Percentiles rank a stretch among this genome's conserved stretches.
phyloP scores from a whole-genome alignment of 1,284 basidiomycete genomes.

The Cryptococcus wingfieldii region DNA sequence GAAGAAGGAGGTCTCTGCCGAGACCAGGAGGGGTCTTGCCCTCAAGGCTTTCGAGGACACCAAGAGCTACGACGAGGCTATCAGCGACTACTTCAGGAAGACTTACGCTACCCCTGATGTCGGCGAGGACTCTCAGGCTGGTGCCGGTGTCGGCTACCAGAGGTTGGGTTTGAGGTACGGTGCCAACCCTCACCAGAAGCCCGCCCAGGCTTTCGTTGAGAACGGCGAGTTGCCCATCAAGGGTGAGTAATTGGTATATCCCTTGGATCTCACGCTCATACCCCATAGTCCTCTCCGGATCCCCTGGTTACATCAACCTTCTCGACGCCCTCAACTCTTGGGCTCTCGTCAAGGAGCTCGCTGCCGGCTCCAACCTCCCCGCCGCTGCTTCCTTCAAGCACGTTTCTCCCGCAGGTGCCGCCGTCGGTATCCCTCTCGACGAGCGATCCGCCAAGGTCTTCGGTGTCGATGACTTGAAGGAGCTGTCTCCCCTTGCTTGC shows the following conservation, averaged over 20 bases:
- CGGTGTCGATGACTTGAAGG: conserved; percentile 89
- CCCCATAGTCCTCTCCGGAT: conserved; percentile 73
- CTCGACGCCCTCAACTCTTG: conserved; percentile 97
- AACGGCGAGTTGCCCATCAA: conserved; percentile 90
- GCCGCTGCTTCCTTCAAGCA: conserved; percentile 99
- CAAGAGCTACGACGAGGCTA: conserved; percentile 89
- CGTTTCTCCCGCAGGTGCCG: conserved; percentile 95
- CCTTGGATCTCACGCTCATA: too few relatives aligned
- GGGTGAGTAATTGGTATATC: conserved; percentile 53
- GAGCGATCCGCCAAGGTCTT: conserved; percentile 90
- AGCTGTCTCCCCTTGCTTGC: conserved; percentile 79
- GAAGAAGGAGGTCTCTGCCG: conserved; percentile 64
- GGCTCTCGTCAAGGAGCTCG: conserved; percentile 91
- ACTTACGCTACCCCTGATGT: conserved; percentile 82
- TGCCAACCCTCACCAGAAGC: conserved; percentile 98
- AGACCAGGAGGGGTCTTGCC: conserved; percentile 72
- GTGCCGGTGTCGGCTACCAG: conserved; percentile 62
- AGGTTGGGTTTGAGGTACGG: conserved; percentile 88
- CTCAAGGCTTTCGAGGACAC: conserved; percentile 98
- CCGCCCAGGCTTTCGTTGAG: conserved; percentile 92
- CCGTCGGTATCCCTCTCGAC: conserved; percentile 79
- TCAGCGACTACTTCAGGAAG: conserved; percentile 93
- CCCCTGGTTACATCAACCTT: conserved; percentile 99
- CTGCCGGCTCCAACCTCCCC: conserved; percentile 72
- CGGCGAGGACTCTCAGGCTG: conserved; percentile 60